Base-by-base conservation (phyloP, 179 eudicot species). In the Carnegiea gigantea region DNA sequence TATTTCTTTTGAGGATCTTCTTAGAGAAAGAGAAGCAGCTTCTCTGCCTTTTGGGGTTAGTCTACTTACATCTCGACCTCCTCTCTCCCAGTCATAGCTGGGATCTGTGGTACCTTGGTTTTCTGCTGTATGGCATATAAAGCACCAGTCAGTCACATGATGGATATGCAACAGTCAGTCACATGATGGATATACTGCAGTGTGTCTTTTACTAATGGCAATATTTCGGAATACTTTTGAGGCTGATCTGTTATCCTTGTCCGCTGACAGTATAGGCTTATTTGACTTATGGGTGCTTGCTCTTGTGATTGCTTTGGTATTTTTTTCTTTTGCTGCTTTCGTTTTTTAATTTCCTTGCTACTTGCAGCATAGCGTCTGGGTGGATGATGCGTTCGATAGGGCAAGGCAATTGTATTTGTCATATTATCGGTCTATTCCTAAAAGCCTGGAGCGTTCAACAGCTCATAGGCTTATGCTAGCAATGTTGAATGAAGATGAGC, bases 361-460 rank as follows among this genome's bases (percentile, higher is more conserved):
- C 70, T 36, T 92, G 91, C 99, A 97, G 99, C 98, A 93, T 89
- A 95, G 99, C 78, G 99, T 97, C 60, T 97, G 99, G 99, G 85
- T 97, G 84, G 98, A 97, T 28, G 99, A 97, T 92, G 99, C 99
- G 43, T 93, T 95, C 84, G 99, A 97, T 85, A 90, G 99, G 87
- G 97, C 99, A 80, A 92, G 89, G 78, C 98, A 97, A 78, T 80
- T 97, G 81, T 97, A 97, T 88, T 81, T 95, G 88, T 95, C 99
- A 59, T 93, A 91, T 85, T 95, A 93, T 82, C 97, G 99, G 80
- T 92, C 99, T 71, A 93, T 97, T 79, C 99, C 99, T 36, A 95
- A 97, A 89, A 97, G 99, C 89, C 93, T 97, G 81, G 99, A 97
- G 86, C 95, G 99, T 17, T 95, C 98, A 51, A 97, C 98, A 73